Percentiles rank a stretch among this genome's conserved stretches.
Conservation (phyloP, 306 rosid genomes). For the Morella rubra region DNA sequence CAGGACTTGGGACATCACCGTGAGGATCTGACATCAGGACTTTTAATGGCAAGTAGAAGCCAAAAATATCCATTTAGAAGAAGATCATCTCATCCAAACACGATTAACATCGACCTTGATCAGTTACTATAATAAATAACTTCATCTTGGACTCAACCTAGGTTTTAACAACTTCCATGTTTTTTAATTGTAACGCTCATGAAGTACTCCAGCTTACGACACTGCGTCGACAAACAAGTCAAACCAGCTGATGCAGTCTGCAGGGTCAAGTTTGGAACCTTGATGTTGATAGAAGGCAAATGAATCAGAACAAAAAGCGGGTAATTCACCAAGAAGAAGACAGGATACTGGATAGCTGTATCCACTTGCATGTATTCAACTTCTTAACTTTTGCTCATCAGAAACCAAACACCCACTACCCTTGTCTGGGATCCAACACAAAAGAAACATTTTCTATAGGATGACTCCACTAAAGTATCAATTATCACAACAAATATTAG, state of each 20-base stretch:
- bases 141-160: not conserved
- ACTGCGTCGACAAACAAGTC: conserved; percentile 10
- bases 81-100: not conserved
- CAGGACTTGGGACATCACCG: not conserved
- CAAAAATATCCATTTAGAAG: not conserved
- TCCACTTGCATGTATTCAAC: conserved; percentile 79
- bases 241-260: conserved; percentile 39
- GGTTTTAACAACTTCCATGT: not conserved
- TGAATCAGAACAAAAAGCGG: conserved; percentile 90
- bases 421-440: conserved; percentile 46
- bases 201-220: not conserved
- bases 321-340: conserved; percentile 56
- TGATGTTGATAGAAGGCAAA: conserved; percentile 71
- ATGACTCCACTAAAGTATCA: conserved; percentile 37
- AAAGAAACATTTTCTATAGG: conserved; percentile 33
- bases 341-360: conserved; percentile 49
- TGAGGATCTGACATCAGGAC: not conserved
- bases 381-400: conserved; percentile 65
- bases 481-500: conserved; percentile 39
- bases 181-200: too few species aligned
- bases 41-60: not conserved
- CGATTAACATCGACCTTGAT: not conserved
- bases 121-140: not conserved
- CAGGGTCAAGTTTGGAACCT: conserved; percentile 47
- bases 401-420: conserved; percentile 69